Evolutionary conservation across 495 filamentous ascomycete genomes (phyloP).

Genomic region (Cercophora samala): DNA sequence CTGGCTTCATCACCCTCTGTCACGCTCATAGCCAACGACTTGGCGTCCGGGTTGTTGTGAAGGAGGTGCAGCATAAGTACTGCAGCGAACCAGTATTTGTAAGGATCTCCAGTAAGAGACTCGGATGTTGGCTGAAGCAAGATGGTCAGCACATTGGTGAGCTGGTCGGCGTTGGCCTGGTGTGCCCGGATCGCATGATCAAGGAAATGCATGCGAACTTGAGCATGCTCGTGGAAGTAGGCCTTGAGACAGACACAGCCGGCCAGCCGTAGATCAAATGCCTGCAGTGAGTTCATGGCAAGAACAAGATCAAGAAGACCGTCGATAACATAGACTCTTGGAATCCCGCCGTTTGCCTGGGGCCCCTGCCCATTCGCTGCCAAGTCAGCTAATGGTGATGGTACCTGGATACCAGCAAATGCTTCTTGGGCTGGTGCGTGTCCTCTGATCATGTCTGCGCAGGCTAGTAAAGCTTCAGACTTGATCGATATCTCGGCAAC

Average conservation of each 20-base stretch:
- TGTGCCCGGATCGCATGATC: constrained; percentile 87
- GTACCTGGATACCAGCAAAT: constrained; percentile 81
- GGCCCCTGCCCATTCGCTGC: constrained; percentile 39
- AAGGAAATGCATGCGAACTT: constrained; percentile 81
- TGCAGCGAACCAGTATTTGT: constrained; percentile 86
- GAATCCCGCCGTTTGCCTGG: constrained; percentile 46
- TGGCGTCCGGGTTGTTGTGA: constrained; percentile 75
- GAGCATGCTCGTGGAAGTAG: constrained; percentile 76
- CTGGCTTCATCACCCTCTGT: constrained; percentile 84
- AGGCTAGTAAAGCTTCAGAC: constrained; percentile 79
- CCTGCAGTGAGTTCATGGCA: constrained; percentile 58
- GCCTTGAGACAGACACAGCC: constrained; percentile 89
- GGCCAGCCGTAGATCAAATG: constrained; percentile 77
- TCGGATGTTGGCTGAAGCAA: constrained; percentile 62
- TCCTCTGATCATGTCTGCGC: constrained; percentile 82
- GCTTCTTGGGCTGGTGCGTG: constrained; percentile 76
- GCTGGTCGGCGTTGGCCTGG: constrained; percentile 69
- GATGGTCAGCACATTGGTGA: constrained; percentile 86
- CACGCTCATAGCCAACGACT: constrained; percentile 73
- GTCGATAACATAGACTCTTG: constrained; percentile 84
- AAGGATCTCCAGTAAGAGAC: constrained; percentile 68
- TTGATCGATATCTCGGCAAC: constrained; percentile 71
- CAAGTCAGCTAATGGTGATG: constrained; percentile 49
- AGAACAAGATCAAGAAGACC: constrained; percentile 84
- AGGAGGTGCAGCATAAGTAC: constrained; percentile 89